A percentile compares a stretch with the other conserved stretches of the same genome.
These are phyloP conservation scores for Penicillium simplicissimum DNA, from an alignment of 495 filamentous ascomycete genomes.

Conservation along the genomic window DNA sequence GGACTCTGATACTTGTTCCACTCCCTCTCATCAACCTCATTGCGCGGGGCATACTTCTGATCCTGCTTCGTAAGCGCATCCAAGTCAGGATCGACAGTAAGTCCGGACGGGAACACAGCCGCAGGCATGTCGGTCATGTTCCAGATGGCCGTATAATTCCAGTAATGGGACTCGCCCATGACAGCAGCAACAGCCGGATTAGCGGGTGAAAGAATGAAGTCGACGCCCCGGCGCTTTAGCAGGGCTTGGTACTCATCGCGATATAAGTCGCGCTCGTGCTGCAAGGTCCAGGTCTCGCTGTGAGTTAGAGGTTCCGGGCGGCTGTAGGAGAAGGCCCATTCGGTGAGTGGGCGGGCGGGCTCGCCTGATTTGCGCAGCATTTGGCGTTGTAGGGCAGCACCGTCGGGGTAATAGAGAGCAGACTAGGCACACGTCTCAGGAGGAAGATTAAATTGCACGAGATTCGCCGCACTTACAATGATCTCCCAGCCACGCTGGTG, in stretches of 20 bases:
- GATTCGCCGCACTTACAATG: slow-evolving; percentile 37
- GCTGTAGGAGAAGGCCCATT: slow-evolving; percentile 58
- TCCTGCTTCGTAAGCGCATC: slow-evolving; percentile 29
- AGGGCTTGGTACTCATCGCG: slow-evolving; percentile 56
- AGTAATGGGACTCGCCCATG: slow-evolving; percentile 62
- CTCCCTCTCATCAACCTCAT: slow-evolving; percentile 38
- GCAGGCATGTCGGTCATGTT: slow-evolving; percentile 71
- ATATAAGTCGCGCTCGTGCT: slow-evolving; percentile 56
- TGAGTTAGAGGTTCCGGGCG: slow-evolving; percentile 41
- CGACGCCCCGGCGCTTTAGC: slow-evolving; percentile 62
- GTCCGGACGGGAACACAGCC: slow-evolving; percentile 54
- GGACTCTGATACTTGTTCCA: slow-evolving; percentile 41
- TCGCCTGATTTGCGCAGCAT: slow-evolving; percentile 53
- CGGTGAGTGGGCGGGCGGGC: slow-evolving; percentile 55
- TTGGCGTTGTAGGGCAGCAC: slow-evolving; percentile 44
- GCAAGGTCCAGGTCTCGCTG: slow-evolving; percentile 46
- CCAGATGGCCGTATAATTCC: slow-evolving; percentile 74
- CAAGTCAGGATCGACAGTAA: slow-evolving; percentile 44
- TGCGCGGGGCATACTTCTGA: slow-evolving; percentile 32
- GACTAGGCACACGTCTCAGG: slow-evolving; percentile 26
- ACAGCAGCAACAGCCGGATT: slow-evolving; percentile 60
- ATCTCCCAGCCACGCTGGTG: slow-evolving; percentile 61
- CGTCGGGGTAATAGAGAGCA: slow-evolving; percentile 58
- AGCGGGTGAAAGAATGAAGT: slow-evolving; percentile 69
- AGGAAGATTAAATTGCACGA: background rate